Percentiles rank a stretch among this genome's conserved stretches.
Evolutionary conservation across 2,329 filamentous ascomycete species (phyloP).

Genomic region (Cryphonectria japonica): DNA sequence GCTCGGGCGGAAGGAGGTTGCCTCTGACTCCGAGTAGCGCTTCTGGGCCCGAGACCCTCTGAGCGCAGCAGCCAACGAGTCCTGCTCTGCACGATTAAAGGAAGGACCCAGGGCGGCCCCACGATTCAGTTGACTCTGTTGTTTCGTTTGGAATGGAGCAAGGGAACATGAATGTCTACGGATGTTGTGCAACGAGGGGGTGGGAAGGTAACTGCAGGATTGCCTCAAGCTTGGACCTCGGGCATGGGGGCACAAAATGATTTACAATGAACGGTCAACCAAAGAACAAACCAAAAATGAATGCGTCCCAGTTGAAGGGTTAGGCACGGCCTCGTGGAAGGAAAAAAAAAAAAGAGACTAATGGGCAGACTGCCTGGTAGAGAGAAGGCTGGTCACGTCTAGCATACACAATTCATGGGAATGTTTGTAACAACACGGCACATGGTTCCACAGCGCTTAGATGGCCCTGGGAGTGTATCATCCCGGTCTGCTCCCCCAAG

Average conservation of each 20-base stretch:
- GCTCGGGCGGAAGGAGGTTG: constrained; percentile 39
- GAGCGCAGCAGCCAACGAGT: background rate
- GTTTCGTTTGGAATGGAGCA: background rate
- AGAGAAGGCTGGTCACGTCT: background rate
- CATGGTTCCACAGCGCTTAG: background rate
- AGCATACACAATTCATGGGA: background rate
- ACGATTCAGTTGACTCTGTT: background rate
- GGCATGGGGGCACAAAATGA: background rate
- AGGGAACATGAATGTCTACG: background rate
- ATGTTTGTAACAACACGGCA: background rate
- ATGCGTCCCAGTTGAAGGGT: background rate
- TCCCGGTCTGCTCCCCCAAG: background rate
- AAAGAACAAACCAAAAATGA: background rate
- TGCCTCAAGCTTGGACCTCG: background rate
- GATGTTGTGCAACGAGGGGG: background rate
- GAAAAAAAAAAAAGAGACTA: background rate
- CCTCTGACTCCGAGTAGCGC: constrained; percentile 39
- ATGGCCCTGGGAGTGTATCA: background rate
- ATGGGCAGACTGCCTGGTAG: background rate
- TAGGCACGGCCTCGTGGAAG: background rate
- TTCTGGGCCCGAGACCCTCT: background rate
- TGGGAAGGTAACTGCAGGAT: background rate
- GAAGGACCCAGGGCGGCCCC: background rate
- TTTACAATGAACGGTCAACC: background rate
- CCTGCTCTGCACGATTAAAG: background rate